phyloP scores from a whole-genome alignment of 768 basidiomycete species.

The Boletus coccyginus region DNA sequence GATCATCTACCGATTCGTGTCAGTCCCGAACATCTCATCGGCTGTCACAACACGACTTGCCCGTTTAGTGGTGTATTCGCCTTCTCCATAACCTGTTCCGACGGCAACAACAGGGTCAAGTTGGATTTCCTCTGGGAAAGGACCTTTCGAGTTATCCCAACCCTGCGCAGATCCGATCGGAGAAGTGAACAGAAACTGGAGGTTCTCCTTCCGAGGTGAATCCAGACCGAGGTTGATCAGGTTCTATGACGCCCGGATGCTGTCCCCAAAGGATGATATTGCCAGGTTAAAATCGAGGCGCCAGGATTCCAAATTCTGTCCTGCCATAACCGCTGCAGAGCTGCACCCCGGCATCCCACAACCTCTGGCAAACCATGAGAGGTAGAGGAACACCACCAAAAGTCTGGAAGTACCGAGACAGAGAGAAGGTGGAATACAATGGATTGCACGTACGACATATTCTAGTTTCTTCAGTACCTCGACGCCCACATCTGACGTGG shows the following conservation, averaged over 20 bases:
- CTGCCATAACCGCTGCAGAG: slow-evolving; percentile 36
- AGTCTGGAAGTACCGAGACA: slow-evolving; percentile 17
- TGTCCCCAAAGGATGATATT: slow-evolving; percentile 43
- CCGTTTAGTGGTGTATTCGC: slow-evolving; percentile 44
- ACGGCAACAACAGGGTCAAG: slow-evolving; percentile 33
- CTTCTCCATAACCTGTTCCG: slow-evolving; percentile 45
- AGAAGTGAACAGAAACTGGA: slow-evolving; percentile 41
- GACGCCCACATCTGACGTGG: slow-evolving; percentile 20
- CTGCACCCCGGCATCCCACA: slow-evolving; percentile 33
- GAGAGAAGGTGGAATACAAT: no score
- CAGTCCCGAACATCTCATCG: not conserved
- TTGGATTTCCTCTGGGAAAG: slow-evolving; percentile 36
- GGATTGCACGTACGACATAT: slow-evolving; percentile 26
- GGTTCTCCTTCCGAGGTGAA: slow-evolving; percentile 22
- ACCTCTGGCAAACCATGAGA: slow-evolving; percentile 31
- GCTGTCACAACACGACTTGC: slow-evolving; percentile 14
- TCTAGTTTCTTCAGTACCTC: slow-evolving; percentile 24
- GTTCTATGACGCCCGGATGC: slow-evolving; percentile 38
- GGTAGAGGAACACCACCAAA: slow-evolving; percentile 41
- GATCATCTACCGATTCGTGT: slow-evolving; percentile 31
- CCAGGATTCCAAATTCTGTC: slow-evolving; percentile 36
- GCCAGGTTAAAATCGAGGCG: slow-evolving; percentile 42
- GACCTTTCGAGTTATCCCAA: slow-evolving; percentile 29
- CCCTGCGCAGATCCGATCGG: slow-evolving; percentile 35
- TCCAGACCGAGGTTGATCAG: slow-evolving; percentile 31